Evolutionary conservation across 2,329 filamentous ascomycete genomes (phyloP).

Genomic region (Blastomyces percursus): DNA sequence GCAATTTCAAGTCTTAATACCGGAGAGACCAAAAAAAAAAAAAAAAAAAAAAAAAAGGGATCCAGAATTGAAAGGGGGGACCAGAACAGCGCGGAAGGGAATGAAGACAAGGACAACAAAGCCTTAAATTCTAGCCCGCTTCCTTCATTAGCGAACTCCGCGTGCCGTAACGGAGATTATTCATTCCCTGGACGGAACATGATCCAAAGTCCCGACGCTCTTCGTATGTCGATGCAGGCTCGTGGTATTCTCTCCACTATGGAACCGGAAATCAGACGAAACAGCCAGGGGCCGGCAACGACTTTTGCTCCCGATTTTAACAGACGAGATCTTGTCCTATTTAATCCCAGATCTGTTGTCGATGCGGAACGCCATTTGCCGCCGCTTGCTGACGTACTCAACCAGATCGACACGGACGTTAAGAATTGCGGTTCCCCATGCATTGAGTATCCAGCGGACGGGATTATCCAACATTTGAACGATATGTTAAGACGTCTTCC

Average conservation of each 20-base stretch:
- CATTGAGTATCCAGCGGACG: neutral
- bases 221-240: no score
- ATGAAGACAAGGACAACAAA: neutral
- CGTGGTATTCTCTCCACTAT: neutral
- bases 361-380: neutral
- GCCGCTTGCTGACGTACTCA: neutral
- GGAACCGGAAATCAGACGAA: neutral
- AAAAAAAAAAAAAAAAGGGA: neutral
- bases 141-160: neutral
- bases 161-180: neutral
- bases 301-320: neutral
- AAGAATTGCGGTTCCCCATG: neutral
- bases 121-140: neutral
- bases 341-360: neutral
- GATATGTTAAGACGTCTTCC: neutral
- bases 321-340: neutral
- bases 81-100: neutral
- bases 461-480: neutral
- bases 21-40: neutral
- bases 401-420: neutral
- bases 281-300: neutral
- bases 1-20: neutral
- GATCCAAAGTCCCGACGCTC: neutral
- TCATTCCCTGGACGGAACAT: neutral
- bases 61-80: neutral